Conservation (phyloP, 805 yeast species). For the Yamadazyma insecticola region DNA sequence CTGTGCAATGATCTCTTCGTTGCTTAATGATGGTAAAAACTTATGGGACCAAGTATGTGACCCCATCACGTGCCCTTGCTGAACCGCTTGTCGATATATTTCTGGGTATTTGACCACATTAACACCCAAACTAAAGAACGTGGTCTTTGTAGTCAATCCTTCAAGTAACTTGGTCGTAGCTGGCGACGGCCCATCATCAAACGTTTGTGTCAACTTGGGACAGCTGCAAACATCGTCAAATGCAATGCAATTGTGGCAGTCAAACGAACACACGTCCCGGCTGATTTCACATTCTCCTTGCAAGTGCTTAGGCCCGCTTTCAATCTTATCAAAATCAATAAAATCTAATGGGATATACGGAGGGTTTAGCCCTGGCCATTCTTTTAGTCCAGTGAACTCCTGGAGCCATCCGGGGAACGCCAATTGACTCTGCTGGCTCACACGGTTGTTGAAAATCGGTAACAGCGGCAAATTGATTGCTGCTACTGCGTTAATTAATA, state of each 20-base stretch:
- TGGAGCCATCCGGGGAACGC: constrained; percentile 80
- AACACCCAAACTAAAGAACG: constrained; percentile 83
- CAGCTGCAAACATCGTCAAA: constrained; percentile 77
- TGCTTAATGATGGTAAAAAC: constrained; percentile 70
- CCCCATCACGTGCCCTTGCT: constrained; percentile 73
- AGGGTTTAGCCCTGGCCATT: constrained; percentile 87
- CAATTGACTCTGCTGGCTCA: constrained; percentile 6
- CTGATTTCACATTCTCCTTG: constrained; percentile 51
- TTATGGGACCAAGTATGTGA: constrained; percentile 93
- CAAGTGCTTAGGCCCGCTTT: constrained; percentile 40
- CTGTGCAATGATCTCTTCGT: constrained; percentile 83
- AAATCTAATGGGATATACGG: constrained; percentile 82
- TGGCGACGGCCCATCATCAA: constrained; percentile 92
- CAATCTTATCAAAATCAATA: constrained; percentile 53
- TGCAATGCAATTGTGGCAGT: constrained; percentile 74
- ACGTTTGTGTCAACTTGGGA: constrained; percentile 72
- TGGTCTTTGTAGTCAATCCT: constrained; percentile 50
- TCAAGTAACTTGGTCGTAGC: constrained; percentile 59
- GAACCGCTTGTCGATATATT: constrained; percentile 51
- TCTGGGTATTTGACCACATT: constrained; percentile 77
- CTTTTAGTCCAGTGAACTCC: constrained; percentile 63
- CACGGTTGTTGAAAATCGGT: too few species aligned
- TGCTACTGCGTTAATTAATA: too few species aligned
- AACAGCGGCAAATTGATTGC: too few species aligned
- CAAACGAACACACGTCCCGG: constrained; percentile 61